Percentiles rank a stretch among this genome's conserved stretches.
These are phyloP conservation scores for Aspergillus phoenicis DNA, from an alignment of 2,329 filamentous ascomycete species.

Conservation along the genomic window DNA sequence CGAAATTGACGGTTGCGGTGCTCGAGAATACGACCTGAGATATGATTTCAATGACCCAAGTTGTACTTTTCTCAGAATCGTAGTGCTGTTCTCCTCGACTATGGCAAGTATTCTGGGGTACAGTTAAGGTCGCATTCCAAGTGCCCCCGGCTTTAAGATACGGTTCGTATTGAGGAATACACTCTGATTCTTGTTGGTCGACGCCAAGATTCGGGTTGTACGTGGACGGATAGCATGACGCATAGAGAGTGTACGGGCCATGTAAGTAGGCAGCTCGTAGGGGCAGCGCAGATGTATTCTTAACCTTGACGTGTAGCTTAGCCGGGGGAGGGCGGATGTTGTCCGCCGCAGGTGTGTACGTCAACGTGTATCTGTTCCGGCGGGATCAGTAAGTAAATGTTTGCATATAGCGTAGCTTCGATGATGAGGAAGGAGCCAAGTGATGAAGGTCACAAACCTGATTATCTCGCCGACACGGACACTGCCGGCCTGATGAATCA, in stretches of 20 bases:
- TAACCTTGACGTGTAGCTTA: slow-evolving; percentile 80
- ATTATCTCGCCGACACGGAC: slow-evolving; percentile 95
- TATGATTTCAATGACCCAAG: slow-evolving; percentile 88
- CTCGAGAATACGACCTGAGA: slow-evolving; percentile 94
- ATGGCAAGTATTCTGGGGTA: slow-evolving; percentile 77
- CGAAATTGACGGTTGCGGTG: slow-evolving; percentile 83
- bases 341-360: slow-evolving; percentile 86
- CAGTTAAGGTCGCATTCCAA: slow-evolving; percentile 77
- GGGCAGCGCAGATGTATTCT: slow-evolving; percentile 87
- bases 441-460: slow-evolving; percentile 58
- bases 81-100: slow-evolving; percentile 41
- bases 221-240: slow-evolving; percentile 78
- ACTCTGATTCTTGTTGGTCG: slow-evolving; percentile 68
- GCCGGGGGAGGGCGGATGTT: slow-evolving; percentile 85
- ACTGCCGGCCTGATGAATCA: slow-evolving; percentile 86
- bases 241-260: slow-evolving; percentile 88
- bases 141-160: slow-evolving; percentile 91
- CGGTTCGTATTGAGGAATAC: slow-evolving; percentile 88
- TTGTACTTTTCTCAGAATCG: slow-evolving; percentile 59
- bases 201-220: slow-evolving; percentile 84
- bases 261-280: slow-evolving; percentile 94
- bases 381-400: background rate
- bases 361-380: slow-evolving; percentile 68
- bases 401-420: background rate
- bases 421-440: background rate